These are phyloP conservation scores for Heliamphora exappendiculata DNA, from an alignment of 148 eudicot species.

Conservation along the genomic window DNA sequence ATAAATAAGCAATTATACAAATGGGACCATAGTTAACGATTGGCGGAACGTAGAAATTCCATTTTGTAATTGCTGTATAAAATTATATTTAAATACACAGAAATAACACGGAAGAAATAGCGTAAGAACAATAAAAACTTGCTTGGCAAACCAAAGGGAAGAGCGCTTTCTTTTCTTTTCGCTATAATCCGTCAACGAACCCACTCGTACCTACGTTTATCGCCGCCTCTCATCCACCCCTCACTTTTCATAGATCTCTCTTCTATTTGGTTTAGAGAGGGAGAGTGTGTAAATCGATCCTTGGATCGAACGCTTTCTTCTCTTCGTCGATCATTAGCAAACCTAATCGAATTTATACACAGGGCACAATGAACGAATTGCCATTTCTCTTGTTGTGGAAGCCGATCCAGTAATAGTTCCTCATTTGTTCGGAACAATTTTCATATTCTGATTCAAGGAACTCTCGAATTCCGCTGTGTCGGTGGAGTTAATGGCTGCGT, in stretches of 20 bases:
- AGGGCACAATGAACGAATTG: not conserved
- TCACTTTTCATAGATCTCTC: not conserved
- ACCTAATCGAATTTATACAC: not conserved
- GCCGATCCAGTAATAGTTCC: not conserved
- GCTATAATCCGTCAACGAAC: not conserved
- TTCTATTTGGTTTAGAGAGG: not conserved
- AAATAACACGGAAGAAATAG: too few relatives aligned
- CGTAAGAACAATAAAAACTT: too few relatives aligned
- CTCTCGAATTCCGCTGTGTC: not conserved
- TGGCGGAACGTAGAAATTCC: too few relatives aligned
- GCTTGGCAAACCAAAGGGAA: too few relatives aligned
- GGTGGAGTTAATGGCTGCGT: constrained; percentile 28
- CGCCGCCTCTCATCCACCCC: not conserved
- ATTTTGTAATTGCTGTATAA: too few relatives aligned
- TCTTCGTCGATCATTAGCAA: not conserved
- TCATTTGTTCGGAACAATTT: not conserved
- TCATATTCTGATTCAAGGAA: not conserved
- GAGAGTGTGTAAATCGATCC: not conserved
- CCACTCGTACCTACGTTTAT: not conserved
- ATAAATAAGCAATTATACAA: too few relatives aligned
- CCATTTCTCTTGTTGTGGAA: not conserved
- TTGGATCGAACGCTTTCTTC: not conserved
- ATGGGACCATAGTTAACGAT: too few relatives aligned
- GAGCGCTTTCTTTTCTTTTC: not conserved
- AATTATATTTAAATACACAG: too few relatives aligned